phyloP scores from a whole-genome alignment of 192 early-diverging fungal species.

The Chytriomyces sp. region DNA sequence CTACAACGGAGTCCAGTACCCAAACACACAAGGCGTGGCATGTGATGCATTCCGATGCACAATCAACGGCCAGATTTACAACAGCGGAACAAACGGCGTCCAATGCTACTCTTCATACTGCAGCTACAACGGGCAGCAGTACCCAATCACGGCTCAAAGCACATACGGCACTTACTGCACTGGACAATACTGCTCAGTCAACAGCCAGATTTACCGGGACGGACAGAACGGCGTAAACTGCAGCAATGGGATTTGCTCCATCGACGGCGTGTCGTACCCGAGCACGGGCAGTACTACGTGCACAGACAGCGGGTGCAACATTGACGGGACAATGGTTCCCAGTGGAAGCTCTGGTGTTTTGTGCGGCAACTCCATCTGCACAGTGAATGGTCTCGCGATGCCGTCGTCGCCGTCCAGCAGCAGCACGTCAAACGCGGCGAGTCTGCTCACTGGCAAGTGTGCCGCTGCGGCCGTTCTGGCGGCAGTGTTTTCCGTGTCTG shows the following conservation, averaged over 20 bases:
- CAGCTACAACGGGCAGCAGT: neutral
- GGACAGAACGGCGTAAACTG: neutral
- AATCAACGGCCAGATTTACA: neutral
- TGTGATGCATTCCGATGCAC: neutral
- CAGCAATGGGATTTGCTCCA: neutral
- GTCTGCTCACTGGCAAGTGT: too few relatives aligned
- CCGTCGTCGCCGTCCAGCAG: too few relatives aligned
- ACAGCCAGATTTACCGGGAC: neutral
- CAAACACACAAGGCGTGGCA: neutral
- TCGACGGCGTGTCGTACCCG: neutral
- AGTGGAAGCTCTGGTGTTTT: neutral
- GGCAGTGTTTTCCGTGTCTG: neutral
- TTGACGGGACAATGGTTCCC: neutral
- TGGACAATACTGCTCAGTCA: neutral
- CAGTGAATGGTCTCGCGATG: neutral
- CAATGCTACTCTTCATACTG: neutral
- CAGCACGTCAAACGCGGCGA: too few relatives aligned
- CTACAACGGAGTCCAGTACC: neutral
- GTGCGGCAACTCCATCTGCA: neutral
- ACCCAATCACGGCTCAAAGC: neutral
- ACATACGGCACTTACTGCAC: neutral
- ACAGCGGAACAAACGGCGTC: neutral
- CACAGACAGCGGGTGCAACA: neutral
- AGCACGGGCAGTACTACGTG: neutral
- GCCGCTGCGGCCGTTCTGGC: neutral